A percentile compares a stretch with the other conserved stretches of the same genome.
phyloP scores from a whole-genome alignment of 2,329 filamentous ascomycete genomes.

The Neofusicoccum laricinum region DNA sequence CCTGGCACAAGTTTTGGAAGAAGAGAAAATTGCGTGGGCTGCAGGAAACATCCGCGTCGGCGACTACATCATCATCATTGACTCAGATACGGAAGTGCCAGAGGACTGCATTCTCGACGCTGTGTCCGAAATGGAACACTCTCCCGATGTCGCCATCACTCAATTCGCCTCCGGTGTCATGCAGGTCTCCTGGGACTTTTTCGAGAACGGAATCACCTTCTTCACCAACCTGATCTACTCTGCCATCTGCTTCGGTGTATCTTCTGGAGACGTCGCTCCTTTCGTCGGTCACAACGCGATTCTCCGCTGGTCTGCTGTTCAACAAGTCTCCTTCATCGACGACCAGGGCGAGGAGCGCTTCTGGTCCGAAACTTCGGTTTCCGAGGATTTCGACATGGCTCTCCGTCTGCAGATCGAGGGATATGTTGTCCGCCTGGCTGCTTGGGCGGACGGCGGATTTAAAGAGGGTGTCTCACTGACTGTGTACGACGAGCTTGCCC shows the following conservation, averaged over 20 bases:
- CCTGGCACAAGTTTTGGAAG: slow-evolving; percentile 63
- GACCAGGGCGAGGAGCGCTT: slow-evolving; percentile 63
- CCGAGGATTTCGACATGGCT: slow-evolving; percentile 75
- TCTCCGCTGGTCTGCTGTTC: slow-evolving; percentile 65
- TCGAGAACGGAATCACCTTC: slow-evolving; percentile 57
- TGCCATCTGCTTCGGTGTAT: slow-evolving; percentile 67
- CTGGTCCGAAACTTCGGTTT: slow-evolving; percentile 74
- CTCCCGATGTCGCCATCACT: slow-evolving; percentile 68
- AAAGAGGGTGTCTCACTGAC: slow-evolving; percentile 72
- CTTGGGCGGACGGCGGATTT: slow-evolving; percentile 68
- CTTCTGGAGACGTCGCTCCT: slow-evolving; percentile 68
- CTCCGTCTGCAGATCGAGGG: slow-evolving; percentile 68
- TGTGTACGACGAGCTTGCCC: slow-evolving; percentile 68
- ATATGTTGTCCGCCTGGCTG: slow-evolving; percentile 65
- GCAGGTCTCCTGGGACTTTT: slow-evolving; percentile 14
- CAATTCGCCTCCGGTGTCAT: slow-evolving; percentile 17
- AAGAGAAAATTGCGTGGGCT: slow-evolving; percentile 69
- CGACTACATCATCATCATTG: slow-evolving; percentile 15
- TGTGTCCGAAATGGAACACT: slow-evolving; percentile 78
- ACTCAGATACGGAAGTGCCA: slow-evolving; percentile 73
- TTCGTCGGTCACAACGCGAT: slow-evolving; percentile 79
- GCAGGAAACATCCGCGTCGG: slow-evolving; percentile 83
- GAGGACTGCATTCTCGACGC: slow-evolving; percentile 74
- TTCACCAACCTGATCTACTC: slow-evolving; percentile 78
- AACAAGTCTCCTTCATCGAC: slow-evolving; percentile 54